Base-by-base conservation (phyloP, 2,329 filamentous ascomycete genomes). In the Aspergillus fumigatiaffinis region DNA sequence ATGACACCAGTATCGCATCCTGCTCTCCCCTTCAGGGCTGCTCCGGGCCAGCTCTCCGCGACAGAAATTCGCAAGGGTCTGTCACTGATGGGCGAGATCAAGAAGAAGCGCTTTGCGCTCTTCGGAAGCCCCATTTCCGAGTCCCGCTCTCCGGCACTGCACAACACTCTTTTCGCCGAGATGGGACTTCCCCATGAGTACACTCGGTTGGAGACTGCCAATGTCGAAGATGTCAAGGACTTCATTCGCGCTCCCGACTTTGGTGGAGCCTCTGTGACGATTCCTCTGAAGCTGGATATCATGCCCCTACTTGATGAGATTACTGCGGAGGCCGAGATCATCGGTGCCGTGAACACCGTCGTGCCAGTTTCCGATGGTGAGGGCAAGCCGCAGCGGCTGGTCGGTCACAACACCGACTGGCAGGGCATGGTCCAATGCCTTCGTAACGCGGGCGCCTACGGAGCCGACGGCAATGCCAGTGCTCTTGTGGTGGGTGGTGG, bases 321-420 rank as follows among this genome's bases (percentile, higher is more conserved):
- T 57, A 88, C 91, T 0, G 84, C 87, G 29, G 87, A 94, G 54
- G 93, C 92, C 14, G 84, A 84, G 62, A 80, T 85, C 29, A 97
- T 99, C 60, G 94, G 94, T 23, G 94, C 94, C 3, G 89, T 97
- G 62, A 99, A 99, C 77, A 99, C 94, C 20, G 88, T 99, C 67
- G 85, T 96, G 28, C 87, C 89, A 0, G 70, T 84, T 3, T 68
- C 64, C 7, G 77, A 73, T 3, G 78, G 76, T 3, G 74, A 79
- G 54, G 75, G 75, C 51, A 63, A 74, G 65, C 64, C 78, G 62
- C 47, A 65, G 10, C 82, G 80, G 3, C 84, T 97, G 3, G 73
- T 90, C 17, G 94, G 94, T 47, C 90, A 92, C 71, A 99, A 99
- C 75, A 99, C 94, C 12, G 94, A 99, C 77, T 99, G 92, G 89